Base-by-base conservation (phyloP, 2,329 filamentous ascomycete genomes). In the Fusarium lateritium region DNA sequence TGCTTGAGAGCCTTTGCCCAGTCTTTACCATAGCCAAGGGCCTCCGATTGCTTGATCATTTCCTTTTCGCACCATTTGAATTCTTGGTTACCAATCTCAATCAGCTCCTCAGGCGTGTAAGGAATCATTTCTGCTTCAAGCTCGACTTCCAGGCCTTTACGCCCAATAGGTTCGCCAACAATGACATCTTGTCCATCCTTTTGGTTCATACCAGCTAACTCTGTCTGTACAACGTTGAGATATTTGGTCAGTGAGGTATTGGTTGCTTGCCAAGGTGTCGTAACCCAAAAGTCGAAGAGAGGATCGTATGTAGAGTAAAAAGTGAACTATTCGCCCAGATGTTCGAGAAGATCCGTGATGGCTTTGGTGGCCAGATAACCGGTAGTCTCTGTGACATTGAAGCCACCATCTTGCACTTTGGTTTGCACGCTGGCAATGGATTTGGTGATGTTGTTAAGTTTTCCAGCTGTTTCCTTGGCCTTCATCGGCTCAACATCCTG, bases 301-400 rank as follows among this genome's bases (percentile, higher is more conserved):
- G 67, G 67, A 10, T 69, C 67, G 0, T 70, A 69, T 1, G 67
- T 67, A 2, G 67, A 67, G 53, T 69, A 70, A 6, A 69, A 70
- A 0, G 42, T 51, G 6, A 52, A 70, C 67, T 67, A 69, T 8
- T 69, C 67, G 2, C 26, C 42, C 6, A 69, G 17, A 6, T 36
- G 26, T 2, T 67, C 67, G 1, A 70, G 17, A 1, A 69, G 50
- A 1, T 28, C 44, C 3, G 34, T 34, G 4, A 70, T 63, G 0
- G 67, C 67, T 3, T 67, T 69, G 0, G 45, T 59, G 0, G 67
- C 67, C 0, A 70, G 67, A 8, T 70, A 67, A 0, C 67, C 67
- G 0, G 67, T 70, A 1, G 67, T 69, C n/a, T 64, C 53, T 0
- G 67, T 69, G 3, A 69, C 62, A 11, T 70, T 70, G 17, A 63